Percentiles rank a stretch among this genome's conserved stretches.
Conservation (phyloP, 352 stramenopile genomes). For the Phytopythium sindhum region DNA sequence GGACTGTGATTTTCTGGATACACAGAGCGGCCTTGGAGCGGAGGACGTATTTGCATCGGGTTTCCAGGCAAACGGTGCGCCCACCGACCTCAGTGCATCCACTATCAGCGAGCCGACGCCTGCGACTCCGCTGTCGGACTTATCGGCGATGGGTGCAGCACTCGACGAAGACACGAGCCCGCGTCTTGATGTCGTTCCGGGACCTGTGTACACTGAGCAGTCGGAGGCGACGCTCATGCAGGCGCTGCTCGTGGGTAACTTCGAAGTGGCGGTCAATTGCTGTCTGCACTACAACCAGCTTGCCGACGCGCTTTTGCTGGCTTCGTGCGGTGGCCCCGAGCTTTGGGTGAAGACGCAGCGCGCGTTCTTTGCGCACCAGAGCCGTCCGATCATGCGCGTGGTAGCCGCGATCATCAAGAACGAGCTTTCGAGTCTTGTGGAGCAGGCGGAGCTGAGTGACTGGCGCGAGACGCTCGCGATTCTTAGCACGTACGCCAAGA, state of each 20-base stretch:
- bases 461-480: slow-evolving; percentile 98
- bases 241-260: slow-evolving; percentile 97
- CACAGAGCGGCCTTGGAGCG: slow-evolving; percentile 50
- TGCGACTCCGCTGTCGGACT: slow-evolving; percentile 39
- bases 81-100: background rate
- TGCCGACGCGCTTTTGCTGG: slow-evolving; percentile 94
- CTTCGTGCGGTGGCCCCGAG: slow-evolving; percentile 90
- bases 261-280: slow-evolving; percentile 96
- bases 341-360: slow-evolving; percentile 96
- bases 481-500: slow-evolving; percentile 96
- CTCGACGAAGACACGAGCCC: slow-evolving; percentile 72
- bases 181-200: slow-evolving; percentile 56
- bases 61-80: slow-evolving; percentile 42
- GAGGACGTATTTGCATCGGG: slow-evolving; percentile 79
- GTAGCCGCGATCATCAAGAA: slow-evolving; percentile 96
- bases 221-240: slow-evolving; percentile 94
- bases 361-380: slow-evolving; percentile 91
- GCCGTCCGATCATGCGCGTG: slow-evolving; percentile 94
- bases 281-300: slow-evolving; percentile 96
- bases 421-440: slow-evolving; percentile 79
- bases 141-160: slow-evolving; percentile 44
- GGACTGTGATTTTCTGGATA: slow-evolving; percentile 6
- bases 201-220: slow-evolving; percentile 81
- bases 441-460: slow-evolving; percentile 89
- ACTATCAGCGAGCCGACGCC: slow-evolving; percentile 10